Base-by-base conservation (phyloP, 257 asterid genomes). In the Leptodermis oblonga region DNA sequence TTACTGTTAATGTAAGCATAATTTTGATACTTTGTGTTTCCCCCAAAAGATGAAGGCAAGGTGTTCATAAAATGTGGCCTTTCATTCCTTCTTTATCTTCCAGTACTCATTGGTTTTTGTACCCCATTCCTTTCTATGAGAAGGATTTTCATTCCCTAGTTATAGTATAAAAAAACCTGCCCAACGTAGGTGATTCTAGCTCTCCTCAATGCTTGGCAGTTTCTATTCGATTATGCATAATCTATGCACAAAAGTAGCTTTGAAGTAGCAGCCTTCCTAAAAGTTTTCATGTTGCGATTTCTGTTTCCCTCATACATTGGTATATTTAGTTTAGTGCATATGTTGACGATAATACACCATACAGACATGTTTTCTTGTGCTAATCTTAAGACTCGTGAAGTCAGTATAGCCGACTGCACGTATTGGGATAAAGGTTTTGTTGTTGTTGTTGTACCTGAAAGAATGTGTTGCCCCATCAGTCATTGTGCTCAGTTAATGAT, bases 1-100 rank as follows among this genome's bases (percentile, higher is more conserved):
- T 70, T 55, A 11, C 23, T 34, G 52, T 63, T 68, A 72, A 54
- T 78, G 62, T 49, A 53, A 51, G 1, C 43, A 54, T 26, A 12
- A 25, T 59, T 20, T 25, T 59, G 49, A 10, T 68, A 15, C 18
- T 7, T 11, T 11, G 17, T 33, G n/a, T n/a, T n/a, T n/a, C 8
- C 28, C 4, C 23, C 53, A 25, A 25, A 43, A 23, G 15, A 15
- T 14, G 28, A 46, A 23, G 39, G 45, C n/a, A n/a, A n/a, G n/a
- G 45, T n/a, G n/a, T n/a, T n/a, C n/a, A n/a, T n/a, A n/a, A n/a
- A n/a, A n/a, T n/a, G n/a, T n/a, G n/a, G n/a, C n/a, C n/a, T n/a
- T n/a, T n/a, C n/a, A n/a, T n/a, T n/a, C n/a, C n/a, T n/a, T n/a
- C n/a, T n/a, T n/a, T n/a, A n/a, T n/a, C n/a, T n/a, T n/a, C n/a